Conservation (phyloP, 257 asterid genomes). For the Dorcoceras hygrometricum region DNA sequence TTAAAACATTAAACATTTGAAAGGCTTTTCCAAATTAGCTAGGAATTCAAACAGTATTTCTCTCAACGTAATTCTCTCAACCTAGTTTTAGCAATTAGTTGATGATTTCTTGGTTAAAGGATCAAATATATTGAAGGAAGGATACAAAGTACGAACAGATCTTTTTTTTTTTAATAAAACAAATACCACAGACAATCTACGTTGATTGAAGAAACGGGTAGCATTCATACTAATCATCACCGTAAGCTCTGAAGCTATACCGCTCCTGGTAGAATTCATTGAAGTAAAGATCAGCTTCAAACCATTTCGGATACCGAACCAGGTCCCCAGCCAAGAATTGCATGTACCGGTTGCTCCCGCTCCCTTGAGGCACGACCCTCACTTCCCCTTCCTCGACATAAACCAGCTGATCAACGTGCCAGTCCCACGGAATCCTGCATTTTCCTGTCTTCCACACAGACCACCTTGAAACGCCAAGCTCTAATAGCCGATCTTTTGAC, state of each 20-base stretch:
- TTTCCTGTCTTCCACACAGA: constrained; percentile 89
- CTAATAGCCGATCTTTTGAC: constrained; percentile 51
- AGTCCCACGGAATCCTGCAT: constrained; percentile 94
- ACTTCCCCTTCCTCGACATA: constrained; percentile 97
- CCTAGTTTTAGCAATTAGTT: too few species aligned
- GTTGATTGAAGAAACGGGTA: neutral
- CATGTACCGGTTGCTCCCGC: constrained; percentile 78
- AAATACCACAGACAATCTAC: too few species aligned
- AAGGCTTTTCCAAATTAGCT: neutral
- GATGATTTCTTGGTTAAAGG: neutral
- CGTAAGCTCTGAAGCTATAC: constrained; percentile 78
- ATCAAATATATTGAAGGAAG: too few species aligned
- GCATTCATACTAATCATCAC: constrained; percentile 54
- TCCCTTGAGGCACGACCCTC: constrained; percentile 92
- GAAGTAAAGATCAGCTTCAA: constrained; percentile 91
- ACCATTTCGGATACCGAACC: constrained; percentile 93
- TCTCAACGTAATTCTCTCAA: neutral
- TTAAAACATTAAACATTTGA: too few species aligned
- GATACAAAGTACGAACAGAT: neutral
- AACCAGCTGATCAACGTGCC: constrained; percentile 95
- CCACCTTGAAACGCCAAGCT: constrained; percentile 78
- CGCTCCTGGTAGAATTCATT: constrained; percentile 89
- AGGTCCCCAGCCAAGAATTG: constrained; percentile 84
- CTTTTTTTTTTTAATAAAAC: too few species aligned
- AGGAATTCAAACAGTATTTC: neutral